Base-by-base conservation (phyloP, 2,329 filamentous ascomycete species). In the Venturia effusa region DNA sequence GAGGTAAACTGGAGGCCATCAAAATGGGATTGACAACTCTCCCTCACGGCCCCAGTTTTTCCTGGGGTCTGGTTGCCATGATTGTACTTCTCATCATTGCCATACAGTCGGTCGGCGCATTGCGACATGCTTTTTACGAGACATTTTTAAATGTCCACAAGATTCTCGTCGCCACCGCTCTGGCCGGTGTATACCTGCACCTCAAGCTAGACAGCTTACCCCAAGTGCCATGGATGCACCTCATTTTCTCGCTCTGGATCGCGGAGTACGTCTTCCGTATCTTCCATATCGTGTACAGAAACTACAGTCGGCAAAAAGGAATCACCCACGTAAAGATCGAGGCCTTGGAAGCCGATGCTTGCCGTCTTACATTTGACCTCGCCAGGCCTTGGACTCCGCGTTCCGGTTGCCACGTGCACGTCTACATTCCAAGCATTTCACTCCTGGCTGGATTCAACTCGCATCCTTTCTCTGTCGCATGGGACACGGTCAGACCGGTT, bases 111-210 rank as follows among this genome's bases (percentile, higher is more conserved):
- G 78, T 89, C 63, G 93, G 91, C 2, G 88, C 92, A 0, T 72
- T 99, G 61, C 87, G 94, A 66, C 93, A 97, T 75, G 92, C 92
- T 45, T 97, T 96, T 74, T 99, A 99, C 78, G 94, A 99, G 78
- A 95, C 91, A 0, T 99, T 99, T 78, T 83, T 97, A 69, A 90
- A 89, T 72, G 76, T 88, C 37, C 94, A 97, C 77, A 92, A 96
- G 69, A 74, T 89, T 43, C 78, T 96, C 61, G 91, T 87, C 45
- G 74, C 88, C 41, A 72, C 90, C 63, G 79, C 81, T 59, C 83
- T 97, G 61, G 79, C 84, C 64, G 87, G 86, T 70, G 86, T 92
- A 10, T 94, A 87, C 83, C 79, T 92, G 43, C 94, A 97, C 78
- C 85, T 90, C 70, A 80, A 84, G 55, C 79, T 89, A 11, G 84